Evolutionary conservation across 257 asterid genomes (phyloP), one percentile per base, ranked within the genome.

Genomic region (Lantana camara): DNA sequence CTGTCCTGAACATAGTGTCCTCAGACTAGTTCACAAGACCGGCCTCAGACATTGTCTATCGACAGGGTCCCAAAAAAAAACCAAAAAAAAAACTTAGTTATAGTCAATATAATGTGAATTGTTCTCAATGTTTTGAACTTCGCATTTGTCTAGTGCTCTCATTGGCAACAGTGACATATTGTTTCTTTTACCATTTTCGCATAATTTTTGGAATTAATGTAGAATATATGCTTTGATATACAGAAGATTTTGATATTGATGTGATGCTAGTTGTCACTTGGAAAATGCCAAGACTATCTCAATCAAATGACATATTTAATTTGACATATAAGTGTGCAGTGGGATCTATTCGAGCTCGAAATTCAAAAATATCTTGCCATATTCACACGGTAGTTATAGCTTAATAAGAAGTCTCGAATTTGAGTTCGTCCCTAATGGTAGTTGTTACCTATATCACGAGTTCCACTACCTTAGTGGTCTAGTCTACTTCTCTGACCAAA

Each of bases 201-300:
- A 42, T 4, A n/a, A 4, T 41, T n/a, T 29, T 11, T 56, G 77
- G 51, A 14, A 65, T 19, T 65, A 61, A 69, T 27, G 60, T 27
- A 41, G 27, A 30, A 47, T 45, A 13, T 6, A 1, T 35, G 5
- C 0, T 21, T 12, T 10, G 59, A 48, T 30, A 19, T 32, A 72
- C 57, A 13, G 6, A 17, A 74, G 27, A 44, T n/a, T 1, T 12
- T 68, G 85, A 75, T 11, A 71, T 56, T 58, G 77, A 79, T 58
- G 66, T 58, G 21, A 66, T 73, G 70, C 65, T 57, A 61, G 44
- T 1, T 14, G 73, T n/a, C 63, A 44, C 38, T 16, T 32, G 17
- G 5, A 38, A 63, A 66, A 65, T 29, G 66, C 73, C 74, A 64
- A 63, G 5, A 46, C 24, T 57, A 48, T 69, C 73, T 46, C 30